Percentiles rank a stretch among this genome's conserved stretches.
Evolutionary conservation across 257 asterid species (phyloP).

Genomic region (Solanum pinnatisectum): DNA sequence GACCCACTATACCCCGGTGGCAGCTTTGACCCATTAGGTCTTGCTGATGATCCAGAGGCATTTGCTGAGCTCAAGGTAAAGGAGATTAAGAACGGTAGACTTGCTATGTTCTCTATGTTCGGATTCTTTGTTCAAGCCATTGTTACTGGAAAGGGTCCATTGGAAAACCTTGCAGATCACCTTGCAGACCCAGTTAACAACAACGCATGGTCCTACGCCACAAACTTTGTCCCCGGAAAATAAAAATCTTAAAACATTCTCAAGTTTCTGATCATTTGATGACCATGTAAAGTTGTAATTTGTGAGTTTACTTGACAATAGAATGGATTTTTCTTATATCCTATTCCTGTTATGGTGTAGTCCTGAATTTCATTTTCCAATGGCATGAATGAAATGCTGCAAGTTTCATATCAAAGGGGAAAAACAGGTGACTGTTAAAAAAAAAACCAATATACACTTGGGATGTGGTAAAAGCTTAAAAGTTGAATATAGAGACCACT

Average conservation of each 20-base stretch:
- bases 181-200: constrained; percentile 36
- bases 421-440: not conserved
- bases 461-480: not conserved
- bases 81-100: constrained; percentile 46
- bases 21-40: constrained; percentile 24
- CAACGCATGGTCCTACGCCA: not conserved
- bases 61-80: constrained; percentile 55
- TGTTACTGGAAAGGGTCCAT: constrained; percentile 51
- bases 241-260: not conserved
- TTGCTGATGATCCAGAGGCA: constrained; percentile 27
- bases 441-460: not conserved
- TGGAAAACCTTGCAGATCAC: constrained; percentile 57
- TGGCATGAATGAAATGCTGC: not conserved
- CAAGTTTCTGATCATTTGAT: not conserved
- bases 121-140: constrained; percentile 59
- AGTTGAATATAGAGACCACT: not conserved
- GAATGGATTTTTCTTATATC: not conserved
- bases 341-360: not conserved
- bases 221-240: not conserved
- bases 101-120: constrained; percentile 59
- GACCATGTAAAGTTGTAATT: not conserved
- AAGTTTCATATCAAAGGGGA: not conserved
- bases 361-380: not conserved
- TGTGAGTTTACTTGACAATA: not conserved
- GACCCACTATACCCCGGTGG: constrained; percentile 13